Base-by-base conservation (phyloP, 306 rosid species). In the Acacia acuminata region DNA sequence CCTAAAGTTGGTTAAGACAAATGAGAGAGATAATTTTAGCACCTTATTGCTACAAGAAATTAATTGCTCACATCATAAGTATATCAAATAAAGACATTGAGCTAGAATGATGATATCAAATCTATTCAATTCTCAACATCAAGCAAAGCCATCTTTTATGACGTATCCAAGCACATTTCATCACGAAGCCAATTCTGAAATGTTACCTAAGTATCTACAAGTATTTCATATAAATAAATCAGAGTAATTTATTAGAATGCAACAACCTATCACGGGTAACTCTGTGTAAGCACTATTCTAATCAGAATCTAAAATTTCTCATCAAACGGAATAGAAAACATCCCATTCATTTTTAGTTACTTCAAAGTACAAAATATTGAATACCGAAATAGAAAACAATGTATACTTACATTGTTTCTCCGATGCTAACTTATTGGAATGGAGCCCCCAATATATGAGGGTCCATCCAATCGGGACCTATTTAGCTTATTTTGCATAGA, bases 1-100 rank as follows among this genome's bases (percentile, higher is more conserved):
- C 93, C 98, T 91, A 85, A 79, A 90, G 43, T 82, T 73, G 69
- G 22, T 44, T 40, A 34, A 36, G 36, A 56, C 58, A 60, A 14
- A 16, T 4, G 42, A 74, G 48, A n/a, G n/a, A 4, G 12, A 58
- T 40, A 45, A 80, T 22, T 56, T 72, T 19, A 79, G 32, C 60
- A 47, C 38, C 71, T 42, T 9, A 11, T 42, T 51, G 34, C 42
- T n/a, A 27, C 30, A 24, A 76, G 75, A 71, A 61, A 20, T 47
- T 71, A 61, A 38, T 27, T 38, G 3, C 63, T 13, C 27, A 14
- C 40, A 67, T 75, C 63, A 36, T 42, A 22, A 44, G 47, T 75
- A n/a, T 50, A 76, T 47, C 13, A 70, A 61, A 14, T 71, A 73
- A 74, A 69, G n/a, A 24, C 32, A 7, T 4, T 30, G 36, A 0